Evolutionary conservation across 2,329 filamentous ascomycete species (phyloP).

Genomic region (Exophiala spinifera): DNA sequence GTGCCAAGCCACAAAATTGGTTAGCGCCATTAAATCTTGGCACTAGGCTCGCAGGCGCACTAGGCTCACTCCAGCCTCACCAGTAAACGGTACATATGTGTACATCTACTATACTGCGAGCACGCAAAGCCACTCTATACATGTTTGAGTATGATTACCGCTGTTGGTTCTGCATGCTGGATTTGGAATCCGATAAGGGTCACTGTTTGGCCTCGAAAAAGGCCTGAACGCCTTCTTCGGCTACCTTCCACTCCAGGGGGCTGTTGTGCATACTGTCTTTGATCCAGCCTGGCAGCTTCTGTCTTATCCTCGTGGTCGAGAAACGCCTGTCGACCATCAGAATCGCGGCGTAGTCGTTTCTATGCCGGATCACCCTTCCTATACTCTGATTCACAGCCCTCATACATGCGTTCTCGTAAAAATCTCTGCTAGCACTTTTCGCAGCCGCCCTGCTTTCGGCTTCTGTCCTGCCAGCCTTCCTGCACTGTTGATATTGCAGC

Average conservation of each 20-base stretch:
- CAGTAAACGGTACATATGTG: background rate
- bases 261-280: constrained; percentile 61
- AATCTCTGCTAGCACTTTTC: constrained; percentile 63
- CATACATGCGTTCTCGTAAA: constrained; percentile 95
- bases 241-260: constrained; percentile 51
- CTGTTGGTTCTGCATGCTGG: background rate
- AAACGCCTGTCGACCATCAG: constrained; percentile 81
- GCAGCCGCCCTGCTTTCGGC: constrained; percentile 33
- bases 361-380: constrained; percentile 84
- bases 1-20: constrained; percentile 2
- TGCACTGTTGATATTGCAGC: constrained; percentile 22
- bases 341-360: constrained; percentile 85
- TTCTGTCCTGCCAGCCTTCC: constrained; percentile 17
- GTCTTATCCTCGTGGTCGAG: constrained; percentile 65
- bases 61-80: too few relatives aligned
- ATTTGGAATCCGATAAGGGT: too few relatives aligned
- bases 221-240: constrained; percentile 58
- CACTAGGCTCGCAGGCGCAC: background rate
- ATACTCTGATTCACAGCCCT: constrained; percentile 95
- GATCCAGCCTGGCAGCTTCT: constrained; percentile 89
- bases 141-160: background rate
- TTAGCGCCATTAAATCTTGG: constrained; percentile 7
- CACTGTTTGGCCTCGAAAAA: constrained; percentile 44
- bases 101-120: background rate
- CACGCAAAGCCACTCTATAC: too few relatives aligned